A percentile compares a stretch with the other conserved stretches of the same genome.
Conservation (phyloP, 805 yeast species). For the Dipodascus albidus region DNA sequence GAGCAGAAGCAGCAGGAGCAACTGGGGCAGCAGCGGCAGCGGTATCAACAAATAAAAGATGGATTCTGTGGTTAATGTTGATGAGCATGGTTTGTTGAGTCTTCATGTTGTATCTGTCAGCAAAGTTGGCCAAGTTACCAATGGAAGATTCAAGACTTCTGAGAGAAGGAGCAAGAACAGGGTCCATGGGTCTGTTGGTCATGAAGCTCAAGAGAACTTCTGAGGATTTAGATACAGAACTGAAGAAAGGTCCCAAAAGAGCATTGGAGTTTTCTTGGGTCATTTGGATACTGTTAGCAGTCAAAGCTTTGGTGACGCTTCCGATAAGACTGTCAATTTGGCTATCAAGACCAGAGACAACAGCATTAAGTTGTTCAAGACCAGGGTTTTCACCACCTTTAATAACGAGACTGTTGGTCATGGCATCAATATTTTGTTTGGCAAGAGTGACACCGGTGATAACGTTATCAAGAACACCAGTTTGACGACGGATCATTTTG, state of each 20-base stretch:
- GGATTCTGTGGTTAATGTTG: slow-evolving; percentile 1
- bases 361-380: slow-evolving; percentile 10
- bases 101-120: slow-evolving; percentile 12
- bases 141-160: slow-evolving; percentile 13
- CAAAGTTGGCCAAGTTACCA: slow-evolving; percentile 12
- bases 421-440: slow-evolving; percentile 5
- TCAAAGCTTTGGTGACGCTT: slow-evolving; percentile 5
- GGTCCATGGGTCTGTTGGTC: background rate
- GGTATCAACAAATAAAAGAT: background rate
- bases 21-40: background rate
- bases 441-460: slow-evolving; percentile 5
- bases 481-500: background rate
- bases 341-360: slow-evolving; percentile 15
- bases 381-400: slow-evolving; percentile 7
- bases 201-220: background rate
- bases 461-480: background rate
- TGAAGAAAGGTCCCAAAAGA: slow-evolving; percentile 17
- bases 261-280: slow-evolving; percentile 2
- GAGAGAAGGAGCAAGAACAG: slow-evolving; percentile 19
- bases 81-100: slow-evolving; percentile 13
- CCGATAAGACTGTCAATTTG: slow-evolving; percentile 15
- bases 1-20: background rate
- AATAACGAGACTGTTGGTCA: background rate
- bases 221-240: background rate
- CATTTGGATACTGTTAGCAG: slow-evolving; percentile 4